phyloP scores from a whole-genome alignment of 345 rosid genomes.

The Eucalyptus melliodora region DNA sequence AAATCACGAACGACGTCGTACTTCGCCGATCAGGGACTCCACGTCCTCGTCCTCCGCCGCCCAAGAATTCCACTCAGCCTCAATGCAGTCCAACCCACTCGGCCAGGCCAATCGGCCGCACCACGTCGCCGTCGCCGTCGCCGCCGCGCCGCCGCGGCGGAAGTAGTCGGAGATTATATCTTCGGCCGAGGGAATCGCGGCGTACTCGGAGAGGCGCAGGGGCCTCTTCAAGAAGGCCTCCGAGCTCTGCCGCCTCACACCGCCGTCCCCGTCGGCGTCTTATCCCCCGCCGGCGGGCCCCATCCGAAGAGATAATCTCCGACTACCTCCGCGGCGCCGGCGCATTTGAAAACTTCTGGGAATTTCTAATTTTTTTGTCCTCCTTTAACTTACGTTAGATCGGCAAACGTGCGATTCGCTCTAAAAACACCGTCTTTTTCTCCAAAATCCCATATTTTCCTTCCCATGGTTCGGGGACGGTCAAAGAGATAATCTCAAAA shows the following conservation, averaged over 20 bases:
- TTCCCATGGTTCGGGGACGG: neutral
- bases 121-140: neutral
- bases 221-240: neutral
- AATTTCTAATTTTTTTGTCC: neutral
- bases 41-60: neutral
- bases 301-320: neutral
- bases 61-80: neutral
- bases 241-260: neutral
- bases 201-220: neutral
- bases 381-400: neutral
- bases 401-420: neutral
- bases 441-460: neutral
- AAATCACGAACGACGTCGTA: neutral
- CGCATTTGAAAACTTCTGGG: neutral
- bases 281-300: neutral
- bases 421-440: neutral
- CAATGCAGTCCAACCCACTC: neutral
- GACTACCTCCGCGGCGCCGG: neutral
- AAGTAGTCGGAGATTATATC: neutral
- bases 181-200: neutral
- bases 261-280: neutral
- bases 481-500: neutral
- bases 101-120: neutral
- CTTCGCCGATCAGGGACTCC: neutral
- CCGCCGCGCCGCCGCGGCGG: neutral